Percentiles rank a stretch among this genome's conserved stretches.
Conservation (phyloP, 2,329 filamentous ascomycete species). For the Fusarium drepaniforme region DNA sequence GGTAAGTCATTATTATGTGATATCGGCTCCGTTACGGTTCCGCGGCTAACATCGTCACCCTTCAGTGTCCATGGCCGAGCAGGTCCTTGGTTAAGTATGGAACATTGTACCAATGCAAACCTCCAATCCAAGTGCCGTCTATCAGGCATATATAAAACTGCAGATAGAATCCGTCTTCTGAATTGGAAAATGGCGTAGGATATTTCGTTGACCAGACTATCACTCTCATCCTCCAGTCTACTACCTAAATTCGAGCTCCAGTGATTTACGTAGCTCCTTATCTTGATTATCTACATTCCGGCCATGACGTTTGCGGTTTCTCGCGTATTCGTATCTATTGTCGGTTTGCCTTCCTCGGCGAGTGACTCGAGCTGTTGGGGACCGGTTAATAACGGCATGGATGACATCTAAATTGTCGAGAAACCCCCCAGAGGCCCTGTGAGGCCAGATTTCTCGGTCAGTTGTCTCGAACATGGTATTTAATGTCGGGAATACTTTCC, state of each 20-base stretch:
- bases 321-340: not conserved
- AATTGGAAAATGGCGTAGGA: not conserved
- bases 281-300: not conserved
- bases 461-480: not conserved
- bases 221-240: not conserved
- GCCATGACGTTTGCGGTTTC: not conserved
- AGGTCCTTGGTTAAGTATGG: conserved; percentile 31
- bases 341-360: not conserved
- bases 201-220: not conserved
- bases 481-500: not conserved
- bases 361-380: not conserved
- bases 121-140: not conserved
- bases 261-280: not conserved
- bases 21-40: not conserved
- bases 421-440: not conserved
- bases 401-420: not conserved
- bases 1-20: conserved; percentile 63
- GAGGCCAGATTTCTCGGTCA: not conserved
- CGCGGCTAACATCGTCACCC: not conserved
- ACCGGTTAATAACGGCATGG: not conserved
- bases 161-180: not conserved
- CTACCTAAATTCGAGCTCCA: not conserved
- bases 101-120: not conserved
- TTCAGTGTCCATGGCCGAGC: conserved; percentile 41
- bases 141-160: not conserved